Evolutionary conservation across 2,329 filamentous ascomycete species (phyloP).

Genomic region (Eurotiales sp.): DNA sequence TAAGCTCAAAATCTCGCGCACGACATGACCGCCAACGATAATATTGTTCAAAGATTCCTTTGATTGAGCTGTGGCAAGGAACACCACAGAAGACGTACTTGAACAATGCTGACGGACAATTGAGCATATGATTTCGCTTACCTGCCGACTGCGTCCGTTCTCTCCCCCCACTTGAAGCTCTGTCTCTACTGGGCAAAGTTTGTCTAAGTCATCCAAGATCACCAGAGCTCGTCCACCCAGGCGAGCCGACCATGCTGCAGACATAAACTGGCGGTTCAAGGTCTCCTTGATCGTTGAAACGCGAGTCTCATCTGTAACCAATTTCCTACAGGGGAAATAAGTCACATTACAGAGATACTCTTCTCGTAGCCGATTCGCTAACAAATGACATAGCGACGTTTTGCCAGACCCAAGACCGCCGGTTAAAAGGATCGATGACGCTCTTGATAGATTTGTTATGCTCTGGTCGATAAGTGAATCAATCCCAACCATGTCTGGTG

Average conservation of each 20-base stretch:
- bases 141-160: conserved; percentile 85
- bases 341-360: conserved; percentile 75
- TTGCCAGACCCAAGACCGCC: conserved; percentile 90
- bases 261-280: conserved; percentile 76
- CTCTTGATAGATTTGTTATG: conserved; percentile 71
- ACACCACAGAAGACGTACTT: conserved; percentile 72
- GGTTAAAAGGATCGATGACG: conserved; percentile 84
- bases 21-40: conserved; percentile 84
- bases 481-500: conserved; percentile 74
- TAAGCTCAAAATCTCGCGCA: conserved; percentile 82
- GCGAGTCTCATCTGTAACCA: conserved; percentile 86
- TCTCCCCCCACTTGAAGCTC: conserved; percentile 92
- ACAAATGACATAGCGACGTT: conserved; percentile 70
- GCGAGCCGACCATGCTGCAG: conserved; percentile 85
- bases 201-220: conserved; percentile 88
- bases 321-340: conserved; percentile 80
- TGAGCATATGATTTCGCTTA: conserved; percentile 82
- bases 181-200: conserved; percentile 87
- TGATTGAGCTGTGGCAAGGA: conserved; percentile 85
- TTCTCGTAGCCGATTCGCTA: conserved; percentile 69
- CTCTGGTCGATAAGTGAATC: conserved; percentile 71
- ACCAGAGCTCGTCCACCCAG: conserved; percentile 80
- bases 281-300: conserved; percentile 89
- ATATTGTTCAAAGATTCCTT: conserved; percentile 92
- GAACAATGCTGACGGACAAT: conserved; percentile 82